These are phyloP conservation scores for Lepiota brunneoincarnata DNA, from an alignment of 768 basidiomycete species.

Conservation along the genomic window DNA sequence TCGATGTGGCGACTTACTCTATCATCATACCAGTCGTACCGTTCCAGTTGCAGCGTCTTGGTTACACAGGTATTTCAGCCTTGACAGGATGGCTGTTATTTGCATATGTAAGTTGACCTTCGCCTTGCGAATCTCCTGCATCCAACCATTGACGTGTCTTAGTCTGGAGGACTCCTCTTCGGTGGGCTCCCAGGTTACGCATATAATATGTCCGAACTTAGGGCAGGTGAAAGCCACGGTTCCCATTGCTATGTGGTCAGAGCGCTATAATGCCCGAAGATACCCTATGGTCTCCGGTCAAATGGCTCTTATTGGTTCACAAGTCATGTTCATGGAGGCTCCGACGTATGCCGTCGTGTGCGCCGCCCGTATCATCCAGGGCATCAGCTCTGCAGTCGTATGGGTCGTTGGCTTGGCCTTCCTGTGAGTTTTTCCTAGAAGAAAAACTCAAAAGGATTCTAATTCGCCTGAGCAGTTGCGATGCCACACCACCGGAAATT, in stretches of 20 bases:
- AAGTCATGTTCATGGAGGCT: constrained; percentile 63
- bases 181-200: constrained; percentile 29
- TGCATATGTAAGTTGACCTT: constrained; percentile 43
- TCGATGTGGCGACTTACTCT: constrained; percentile 60
- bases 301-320: constrained; percentile 47
- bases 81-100: constrained; percentile 61
- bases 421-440: constrained; percentile 32
- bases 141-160: constrained; percentile 10
- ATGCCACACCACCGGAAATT: constrained; percentile 45
- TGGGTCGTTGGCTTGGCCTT: constrained; percentile 64
- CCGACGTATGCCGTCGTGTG: constrained; percentile 55
- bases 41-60: constrained; percentile 53
- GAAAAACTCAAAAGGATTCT: background rate
- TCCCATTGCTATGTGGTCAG: constrained; percentile 55
- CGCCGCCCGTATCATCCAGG: constrained; percentile 57
- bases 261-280: constrained; percentile 44
- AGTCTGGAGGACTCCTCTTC: constrained; percentile 57
- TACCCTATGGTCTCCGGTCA: constrained; percentile 50
- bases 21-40: constrained; percentile 63
- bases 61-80: constrained; percentile 43
- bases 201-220: background rate
- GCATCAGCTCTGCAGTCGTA: constrained; percentile 56
- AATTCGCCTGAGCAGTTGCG: constrained; percentile 39
- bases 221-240: constrained; percentile 41
- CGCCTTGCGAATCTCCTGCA: background rate